Percentiles rank a stretch among this genome's conserved stretches.
These are phyloP conservation scores for Phytophthora brassicae DNA, from an alignment of 352 stramenopile species.

Conservation along the genomic window DNA sequence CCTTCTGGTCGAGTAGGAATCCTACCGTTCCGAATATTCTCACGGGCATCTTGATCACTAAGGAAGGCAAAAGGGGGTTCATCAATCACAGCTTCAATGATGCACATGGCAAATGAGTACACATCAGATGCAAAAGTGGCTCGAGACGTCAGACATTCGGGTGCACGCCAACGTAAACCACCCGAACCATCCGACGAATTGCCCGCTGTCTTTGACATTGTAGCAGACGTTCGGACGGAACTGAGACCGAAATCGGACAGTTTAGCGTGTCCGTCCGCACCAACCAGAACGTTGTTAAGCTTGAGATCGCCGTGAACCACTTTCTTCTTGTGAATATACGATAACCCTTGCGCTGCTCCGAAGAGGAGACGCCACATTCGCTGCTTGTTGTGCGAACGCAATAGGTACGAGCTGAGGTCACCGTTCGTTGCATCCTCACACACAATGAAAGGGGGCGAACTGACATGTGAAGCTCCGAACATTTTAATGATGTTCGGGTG, in stretches of 20 bases:
- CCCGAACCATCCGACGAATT: not conserved
- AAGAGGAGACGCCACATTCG: slow-evolving; percentile 30
- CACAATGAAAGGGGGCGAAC: slow-evolving; percentile 26
- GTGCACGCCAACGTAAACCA: slow-evolving; percentile 26
- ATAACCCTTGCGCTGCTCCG: slow-evolving; percentile 39
- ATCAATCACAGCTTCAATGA: slow-evolving; percentile 26
- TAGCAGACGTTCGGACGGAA: not conserved
- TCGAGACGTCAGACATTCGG: slow-evolving; percentile 25
- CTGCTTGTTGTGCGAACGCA: slow-evolving; percentile 2
- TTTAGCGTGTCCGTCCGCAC: slow-evolving; percentile 20
- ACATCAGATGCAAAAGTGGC: slow-evolving; percentile 31
- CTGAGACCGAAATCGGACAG: slow-evolving; percentile 29
- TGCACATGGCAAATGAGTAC: slow-evolving; percentile 39
- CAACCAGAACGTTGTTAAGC: slow-evolving; percentile 32
- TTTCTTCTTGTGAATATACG: slow-evolving; percentile 45
- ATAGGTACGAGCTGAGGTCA: slow-evolving; percentile 20
- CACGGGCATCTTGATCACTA: slow-evolving; percentile 13
- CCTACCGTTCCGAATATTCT: slow-evolving; percentile 11
- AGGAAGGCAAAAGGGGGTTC: slow-evolving; percentile 23
- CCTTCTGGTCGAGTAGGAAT: slow-evolving; percentile 11
- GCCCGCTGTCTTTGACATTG: not conserved
- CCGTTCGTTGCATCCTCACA: slow-evolving; percentile 25
- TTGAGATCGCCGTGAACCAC: slow-evolving; percentile 83
- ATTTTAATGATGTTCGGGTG: slow-evolving; percentile 41
- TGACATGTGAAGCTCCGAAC: slow-evolving; percentile 33